Evolutionary conservation across 139 green algal species (phyloP), one percentile per base, ranked within the genome.

Genomic region (Picochlorum costavermella): DNA sequence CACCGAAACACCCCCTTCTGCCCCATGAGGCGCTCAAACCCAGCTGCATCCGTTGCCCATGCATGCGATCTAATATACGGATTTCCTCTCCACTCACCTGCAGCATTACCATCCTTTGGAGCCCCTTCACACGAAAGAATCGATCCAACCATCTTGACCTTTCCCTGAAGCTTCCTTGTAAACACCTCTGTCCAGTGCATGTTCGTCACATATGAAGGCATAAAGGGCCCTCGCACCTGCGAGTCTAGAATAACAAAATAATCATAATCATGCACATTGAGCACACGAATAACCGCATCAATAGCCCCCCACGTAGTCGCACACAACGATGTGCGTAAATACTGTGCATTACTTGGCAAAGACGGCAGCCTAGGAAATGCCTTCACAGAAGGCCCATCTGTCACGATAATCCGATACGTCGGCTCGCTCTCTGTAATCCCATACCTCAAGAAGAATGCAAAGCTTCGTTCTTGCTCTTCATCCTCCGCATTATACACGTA

Each of bases 161-260:
- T 25, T 2, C 14, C 26, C 20, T 28, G 59, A 14, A 83, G 50
- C 46, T 53, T 49, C 44, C 28, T 31, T 13, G 65, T 73, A 40
- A 83, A 75, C 16, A 65, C 55, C 9, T 69, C 53, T 4, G 69
- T 73, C 76, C 76, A 83, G 51, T 79, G 69, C 48, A 66, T 59
- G 17, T 37, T 26, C 20, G 14, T 8, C 9, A 64, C 64, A 37
- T 84, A 84, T 1, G 60, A 30, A 10, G 78, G 78, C 44, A 84
- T 40, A 64, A 76, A 84, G 3, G 78, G 78, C 3, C 78, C 78
- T 31, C 75, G 25, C 0, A 68, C 75, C 3, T 51, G 60, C 5
- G 63, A 74, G 17, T 76, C 61, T 3, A 84, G 50, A 31, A 79
- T 71, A 16, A 84, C 50, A 23, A 81, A 72, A 43, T 76, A 71